These are phyloP conservation scores for Solanum neorickii DNA, from an alignment of 257 asterid species.

Conservation along the genomic window DNA sequence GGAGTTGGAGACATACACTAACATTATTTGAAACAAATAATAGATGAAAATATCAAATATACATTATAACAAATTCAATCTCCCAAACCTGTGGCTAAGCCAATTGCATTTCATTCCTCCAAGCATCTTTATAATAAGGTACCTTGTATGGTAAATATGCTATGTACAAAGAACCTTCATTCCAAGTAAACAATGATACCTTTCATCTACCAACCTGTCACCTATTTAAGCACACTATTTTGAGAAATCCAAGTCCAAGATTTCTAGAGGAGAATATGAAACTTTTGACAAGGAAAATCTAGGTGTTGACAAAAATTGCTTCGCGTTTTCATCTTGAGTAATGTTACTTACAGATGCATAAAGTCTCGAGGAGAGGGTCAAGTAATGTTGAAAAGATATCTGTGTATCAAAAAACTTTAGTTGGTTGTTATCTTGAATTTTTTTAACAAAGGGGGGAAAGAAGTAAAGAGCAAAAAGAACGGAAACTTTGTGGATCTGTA, in stretches of 20 bases:
- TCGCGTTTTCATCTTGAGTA: neutral
- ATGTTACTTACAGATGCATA: neutral
- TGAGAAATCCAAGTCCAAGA: neutral
- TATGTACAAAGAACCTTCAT: neutral
- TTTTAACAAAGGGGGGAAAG: neutral
- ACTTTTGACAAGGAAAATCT: neutral
- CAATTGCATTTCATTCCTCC: neutral
- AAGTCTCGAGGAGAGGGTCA: neutral
- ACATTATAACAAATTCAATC: neutral
- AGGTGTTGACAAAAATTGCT: neutral
- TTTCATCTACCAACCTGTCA: neutral
- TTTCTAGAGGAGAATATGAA: neutral
- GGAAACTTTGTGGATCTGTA: neutral
- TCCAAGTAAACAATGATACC: neutral
- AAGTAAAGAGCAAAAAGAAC: neutral
- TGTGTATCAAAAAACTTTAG: neutral
- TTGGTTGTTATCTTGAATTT: neutral
- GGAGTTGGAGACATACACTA: neutral
- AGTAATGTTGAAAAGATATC: neutral
- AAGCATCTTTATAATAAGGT: neutral
- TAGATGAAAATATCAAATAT: neutral
- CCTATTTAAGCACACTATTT: neutral
- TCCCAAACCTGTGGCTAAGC: neutral
- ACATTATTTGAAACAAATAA: neutral
- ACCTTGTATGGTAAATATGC: neutral